Base-by-base conservation (phyloP, 139 green algal genomes). In the Protoeuglena noctilucae region DNA sequence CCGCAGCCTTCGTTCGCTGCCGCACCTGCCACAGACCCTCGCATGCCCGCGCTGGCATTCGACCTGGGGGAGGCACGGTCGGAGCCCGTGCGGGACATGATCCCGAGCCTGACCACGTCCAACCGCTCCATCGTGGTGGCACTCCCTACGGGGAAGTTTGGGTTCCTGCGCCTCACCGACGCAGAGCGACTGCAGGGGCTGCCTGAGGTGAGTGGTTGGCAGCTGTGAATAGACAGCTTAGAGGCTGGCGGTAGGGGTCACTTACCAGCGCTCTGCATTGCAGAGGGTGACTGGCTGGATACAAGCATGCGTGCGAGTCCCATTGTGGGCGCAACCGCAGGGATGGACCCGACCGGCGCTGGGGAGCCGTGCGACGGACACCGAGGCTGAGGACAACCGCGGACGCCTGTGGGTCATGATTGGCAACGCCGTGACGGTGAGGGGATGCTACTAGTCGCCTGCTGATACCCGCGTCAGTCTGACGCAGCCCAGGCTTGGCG, bases 41-140 rank as follows among this genome's bases (percentile, higher is more conserved):
- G 7, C 51, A 34, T 57, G 3, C 57, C 57, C 50, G 76, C 76
- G 6, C 79, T 83, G 52, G 84, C 80, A 1, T 16, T 92, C 22
- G 84, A 93, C 66, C 60, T 93, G 24, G 82, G 84, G 45, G 87
- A 91, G 59, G 82, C 84, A 6, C 63, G 74, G 71, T 84, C 24
- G 0, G 21, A 30, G 2, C 68, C 81, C 6, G 73, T 57, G 2
- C 62, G 84, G 21, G 83, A 91, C 53, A 53, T 86, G n/a, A 70
- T 88, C n/a, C 84, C 84, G 40, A 89, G 80, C 3, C 81, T 93
- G 58, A 93, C 79, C 50, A 91, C 80, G 54, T 67, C 54, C 66
- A 92, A 91, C 57, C 52, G 77, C 22, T 63, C 74, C 58, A 87
- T 93, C 46, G 80, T 79, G 66, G 69, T 93, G 60, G 64, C 87